A percentile compares a stretch with the other conserved stretches of the same genome.
These are phyloP conservation scores for Hypomontagnella monticulosa DNA, from an alignment of 495 filamentous ascomycete species.

Conservation along the genomic window DNA sequence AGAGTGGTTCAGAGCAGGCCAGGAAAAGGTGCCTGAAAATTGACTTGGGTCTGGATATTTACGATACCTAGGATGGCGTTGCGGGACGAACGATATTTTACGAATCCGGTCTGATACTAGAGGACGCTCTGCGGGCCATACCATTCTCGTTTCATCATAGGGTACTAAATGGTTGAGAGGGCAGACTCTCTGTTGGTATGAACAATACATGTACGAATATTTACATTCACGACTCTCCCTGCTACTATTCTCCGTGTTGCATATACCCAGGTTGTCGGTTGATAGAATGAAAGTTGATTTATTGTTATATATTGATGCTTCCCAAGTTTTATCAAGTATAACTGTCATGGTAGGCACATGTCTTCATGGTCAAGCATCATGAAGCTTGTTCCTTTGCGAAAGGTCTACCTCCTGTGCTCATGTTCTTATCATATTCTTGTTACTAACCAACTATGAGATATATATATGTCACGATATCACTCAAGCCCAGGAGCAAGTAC, in stretches of 20 bases:
- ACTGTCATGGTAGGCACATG: background rate
- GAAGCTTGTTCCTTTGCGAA: no score
- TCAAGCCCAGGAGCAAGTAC: no score
- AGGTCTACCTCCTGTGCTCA: no score
- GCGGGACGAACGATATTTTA: slow-evolving; percentile 15
- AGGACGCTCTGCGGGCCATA: background rate
- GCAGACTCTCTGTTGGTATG: slow-evolving; percentile 16
- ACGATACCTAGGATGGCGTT: slow-evolving; percentile 36
- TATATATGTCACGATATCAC: no score
- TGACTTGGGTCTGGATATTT: slow-evolving; percentile 33
- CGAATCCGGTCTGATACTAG: slow-evolving; percentile 13
- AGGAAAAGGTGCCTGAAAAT: slow-evolving; percentile 24
- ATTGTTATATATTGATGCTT: background rate
- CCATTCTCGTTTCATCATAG: slow-evolving; percentile 24
- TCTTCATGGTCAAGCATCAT: background rate
- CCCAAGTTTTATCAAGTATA: slow-evolving; percentile 1
- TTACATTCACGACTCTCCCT: slow-evolving; percentile 37
- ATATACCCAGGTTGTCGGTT: slow-evolving; percentile 35
- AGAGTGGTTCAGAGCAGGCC: slow-evolving; percentile 20
- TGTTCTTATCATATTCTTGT: no score
- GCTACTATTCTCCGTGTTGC: slow-evolving; percentile 25
- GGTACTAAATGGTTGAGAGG: slow-evolving; percentile 16
- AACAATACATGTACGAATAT: slow-evolving; percentile 28
- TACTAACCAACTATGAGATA: no score
- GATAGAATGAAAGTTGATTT: slow-evolving; percentile 27